Evolutionary conservation across 176 grass and related monocot species (phyloP), one percentile per base, ranked within the genome.

Genomic region (Aegilops tauschii): DNA sequence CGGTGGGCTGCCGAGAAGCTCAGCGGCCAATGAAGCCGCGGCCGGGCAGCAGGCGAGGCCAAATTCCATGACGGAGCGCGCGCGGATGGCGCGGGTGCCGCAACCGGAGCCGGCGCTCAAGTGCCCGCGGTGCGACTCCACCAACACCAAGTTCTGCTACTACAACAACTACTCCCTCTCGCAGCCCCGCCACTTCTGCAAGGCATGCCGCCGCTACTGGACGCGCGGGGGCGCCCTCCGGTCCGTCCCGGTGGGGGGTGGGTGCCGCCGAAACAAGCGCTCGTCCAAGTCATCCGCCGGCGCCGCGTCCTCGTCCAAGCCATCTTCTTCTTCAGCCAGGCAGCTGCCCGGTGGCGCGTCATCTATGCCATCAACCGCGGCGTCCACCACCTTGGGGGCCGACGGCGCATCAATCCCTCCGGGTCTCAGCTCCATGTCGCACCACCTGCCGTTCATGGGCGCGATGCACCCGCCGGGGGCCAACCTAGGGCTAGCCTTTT

Each of bases 81-180:
- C 96, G 29, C 92, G 91, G 42, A 25, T 95, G 29, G 86, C 81
- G 34, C 94, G 92, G 84, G 11, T 93, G 56, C 93, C 91, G n/a
- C 93, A 92, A 80, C 91, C 96, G 81, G 96, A 95, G 79, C 90
- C 85, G 77, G 90, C 91, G 44, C 86, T 98, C 77, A 95, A 90
- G 84, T 98, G 96, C 69, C 96, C 96, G 10, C 91, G 96, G 37
- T 98, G 93, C n/a, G 96, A 95, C 72, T 98, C 96, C 39, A 82
- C 88, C 80, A 98, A 98, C 91, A 98, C 96, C 86, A 98, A 98
- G 85, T 98, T 98, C 72, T 98, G 96, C 85, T 98, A 98, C 88
- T 98, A 90, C 86, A 98, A 98, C 88, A 98, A 98, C 80, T 95
- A 98, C 78, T 95, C 91, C 75, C 78, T 94, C 65, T 86, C 97